Evolutionary conservation across 2,329 filamentous ascomycete species (phyloP).

Genomic region (Torrubiella hemipterigena): DNA sequence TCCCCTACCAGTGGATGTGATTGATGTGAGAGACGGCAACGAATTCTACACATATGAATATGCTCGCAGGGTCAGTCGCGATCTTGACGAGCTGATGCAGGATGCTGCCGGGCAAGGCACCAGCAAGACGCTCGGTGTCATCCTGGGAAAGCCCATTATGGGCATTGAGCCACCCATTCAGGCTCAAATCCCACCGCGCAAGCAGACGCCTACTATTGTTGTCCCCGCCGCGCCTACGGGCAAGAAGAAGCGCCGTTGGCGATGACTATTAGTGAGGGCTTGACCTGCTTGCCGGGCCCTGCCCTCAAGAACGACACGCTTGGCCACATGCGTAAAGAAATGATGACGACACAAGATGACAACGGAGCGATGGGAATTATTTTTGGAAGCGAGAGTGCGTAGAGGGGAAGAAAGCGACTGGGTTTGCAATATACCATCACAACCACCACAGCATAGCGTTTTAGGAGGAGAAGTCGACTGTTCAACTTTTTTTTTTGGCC

Average conservation of each 20-base stretch:
- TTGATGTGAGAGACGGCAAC: slow-evolving; percentile 18
- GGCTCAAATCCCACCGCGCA: not conserved
- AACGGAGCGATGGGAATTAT: no score
- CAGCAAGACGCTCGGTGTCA: slow-evolving; percentile 9
- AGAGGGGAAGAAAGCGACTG: no score
- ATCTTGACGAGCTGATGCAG: slow-evolving; percentile 13
- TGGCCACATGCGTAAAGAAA: no score
- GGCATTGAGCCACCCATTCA: no score
- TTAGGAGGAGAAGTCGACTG: no score
- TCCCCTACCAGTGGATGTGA: slow-evolving; percentile 16
- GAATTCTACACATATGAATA: slow-evolving; percentile 19
- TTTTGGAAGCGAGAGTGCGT: no score
- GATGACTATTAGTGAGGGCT: not conserved
- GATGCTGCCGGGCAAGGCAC: slow-evolving; percentile 10
- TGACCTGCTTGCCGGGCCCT: no score
- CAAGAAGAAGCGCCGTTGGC: not conserved
- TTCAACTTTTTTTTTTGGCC: no score
- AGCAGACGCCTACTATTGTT: not conserved
- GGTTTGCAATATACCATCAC: no score
- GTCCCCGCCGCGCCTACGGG: not conserved
- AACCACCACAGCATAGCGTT: no score
- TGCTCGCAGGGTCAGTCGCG: slow-evolving; percentile 15
- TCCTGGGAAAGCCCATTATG: slow-evolving; percentile 8
- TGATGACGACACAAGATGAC: no score
- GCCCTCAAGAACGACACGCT: no score